A percentile compares a stretch with the other conserved stretches of the same genome.
These are phyloP conservation scores for Fusarium tjaetaba DNA, from an alignment of 2,329 filamentous ascomycete species.

Conservation along the genomic window DNA sequence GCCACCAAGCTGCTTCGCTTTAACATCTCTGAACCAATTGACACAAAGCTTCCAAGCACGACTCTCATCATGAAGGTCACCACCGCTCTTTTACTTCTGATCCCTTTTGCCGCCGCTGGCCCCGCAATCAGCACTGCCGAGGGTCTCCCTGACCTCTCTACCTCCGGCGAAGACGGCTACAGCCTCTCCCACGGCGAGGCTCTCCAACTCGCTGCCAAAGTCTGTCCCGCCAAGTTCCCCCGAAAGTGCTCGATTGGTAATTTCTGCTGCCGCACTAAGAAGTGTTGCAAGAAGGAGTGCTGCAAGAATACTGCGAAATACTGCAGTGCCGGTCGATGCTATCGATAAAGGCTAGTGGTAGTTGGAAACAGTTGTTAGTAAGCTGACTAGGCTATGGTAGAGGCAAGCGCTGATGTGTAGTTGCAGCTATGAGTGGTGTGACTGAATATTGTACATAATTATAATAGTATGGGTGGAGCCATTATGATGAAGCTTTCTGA, in stretches of 20 bases:
- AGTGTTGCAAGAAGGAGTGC: conserved; percentile 23
- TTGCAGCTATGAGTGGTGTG: not conserved
- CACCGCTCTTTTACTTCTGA: not conserved
- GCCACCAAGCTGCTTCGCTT: not conserved
- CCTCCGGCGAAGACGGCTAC: not conserved
- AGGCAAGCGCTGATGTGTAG: not conserved
- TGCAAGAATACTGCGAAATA: conserved; percentile 17
- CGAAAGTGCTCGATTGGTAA: conserved; percentile 2
- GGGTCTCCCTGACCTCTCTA: conserved; percentile 13
- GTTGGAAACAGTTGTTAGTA: too few species aligned
- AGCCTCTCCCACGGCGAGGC: not conserved
- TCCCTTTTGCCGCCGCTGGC: not conserved
- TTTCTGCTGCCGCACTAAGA: conserved; percentile 21
- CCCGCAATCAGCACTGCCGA: conserved; percentile 3
- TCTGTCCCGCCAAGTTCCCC: conserved; percentile 24
- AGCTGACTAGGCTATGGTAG: not conserved
- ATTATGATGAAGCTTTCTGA: too few species aligned
- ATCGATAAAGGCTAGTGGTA: not conserved
- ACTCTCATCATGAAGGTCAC: conserved; percentile 7
- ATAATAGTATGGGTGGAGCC: fast-evolving
- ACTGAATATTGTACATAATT: not conserved
- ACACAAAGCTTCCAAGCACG: too few species aligned
- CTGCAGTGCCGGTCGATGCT: conserved; percentile 15
- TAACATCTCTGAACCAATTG: not conserved
- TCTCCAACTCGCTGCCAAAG: not conserved